These are phyloP conservation scores for Periconia sp. DNA, from an alignment of 2,329 filamentous ascomycete genomes.

Conservation along the genomic window DNA sequence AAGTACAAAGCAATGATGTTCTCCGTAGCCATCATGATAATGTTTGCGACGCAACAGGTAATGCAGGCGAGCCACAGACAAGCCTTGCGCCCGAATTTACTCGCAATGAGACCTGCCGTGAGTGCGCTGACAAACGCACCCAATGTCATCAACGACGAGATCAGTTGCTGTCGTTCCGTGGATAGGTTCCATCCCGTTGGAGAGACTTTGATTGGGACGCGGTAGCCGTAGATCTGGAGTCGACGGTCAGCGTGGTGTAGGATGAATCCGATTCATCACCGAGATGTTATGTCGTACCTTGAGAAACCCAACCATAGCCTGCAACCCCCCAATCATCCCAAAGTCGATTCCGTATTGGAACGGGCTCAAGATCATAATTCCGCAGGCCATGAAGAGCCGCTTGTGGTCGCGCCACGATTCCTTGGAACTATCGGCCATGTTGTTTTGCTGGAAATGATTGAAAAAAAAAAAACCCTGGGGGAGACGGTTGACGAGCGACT, in stretches of 20 bases:
- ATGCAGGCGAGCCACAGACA: conserved; percentile 53
- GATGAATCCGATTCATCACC: background rate
- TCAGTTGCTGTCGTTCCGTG: conserved; percentile 47
- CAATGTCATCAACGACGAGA: conserved; percentile 50
- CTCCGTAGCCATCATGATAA: conserved; percentile 61
- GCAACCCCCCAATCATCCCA: conserved; percentile 54
- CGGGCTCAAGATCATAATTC: conserved; percentile 51
- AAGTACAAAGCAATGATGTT: conserved; percentile 57
- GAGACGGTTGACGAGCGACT: no score
- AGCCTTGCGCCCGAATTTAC: conserved; percentile 47
- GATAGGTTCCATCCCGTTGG: conserved; percentile 48
- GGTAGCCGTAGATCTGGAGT: conserved; percentile 33
- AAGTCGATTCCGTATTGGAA: conserved; percentile 59
- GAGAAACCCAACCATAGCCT: conserved; percentile 55
- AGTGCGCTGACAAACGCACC: conserved; percentile 49
- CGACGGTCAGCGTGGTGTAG: background rate
- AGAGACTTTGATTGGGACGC: conserved; percentile 17
- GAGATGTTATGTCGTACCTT: conserved; percentile 31
- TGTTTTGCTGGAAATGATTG: background rate
- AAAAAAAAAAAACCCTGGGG: no score
- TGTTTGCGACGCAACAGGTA: conserved; percentile 54
- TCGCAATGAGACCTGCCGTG: conserved; percentile 43
- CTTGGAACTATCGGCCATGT: conserved; percentile 22
- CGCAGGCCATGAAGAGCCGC: conserved; percentile 52
- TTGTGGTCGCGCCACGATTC: conserved; percentile 43